Evolutionary conservation across 2,329 filamentous ascomycete genomes (phyloP).

Genomic region (Westerdykella aurantiaca): DNA sequence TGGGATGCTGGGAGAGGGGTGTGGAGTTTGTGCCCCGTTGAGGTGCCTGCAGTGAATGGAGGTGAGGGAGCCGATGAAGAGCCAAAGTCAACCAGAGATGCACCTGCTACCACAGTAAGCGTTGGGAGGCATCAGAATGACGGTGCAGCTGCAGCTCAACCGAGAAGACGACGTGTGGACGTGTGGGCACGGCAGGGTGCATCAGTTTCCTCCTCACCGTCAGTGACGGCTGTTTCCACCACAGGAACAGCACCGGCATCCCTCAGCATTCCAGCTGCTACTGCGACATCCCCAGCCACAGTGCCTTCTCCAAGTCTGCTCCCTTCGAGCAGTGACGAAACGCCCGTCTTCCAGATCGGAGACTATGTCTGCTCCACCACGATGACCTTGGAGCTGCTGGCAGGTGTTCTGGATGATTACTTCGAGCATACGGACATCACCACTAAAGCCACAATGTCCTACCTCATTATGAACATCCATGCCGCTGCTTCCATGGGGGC

Average conservation of each 20-base stretch:
- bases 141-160: too few relatives aligned
- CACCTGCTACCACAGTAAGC: neutral
- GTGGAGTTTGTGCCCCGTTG: conserved; percentile 59
- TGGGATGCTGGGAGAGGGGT: conserved; percentile 52
- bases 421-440: conserved; percentile 50
- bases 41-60: conserved; percentile 36
- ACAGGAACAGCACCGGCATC: too few relatives aligned
- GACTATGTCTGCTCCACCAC: conserved; percentile 49
- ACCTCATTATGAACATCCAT: conserved; percentile 56
- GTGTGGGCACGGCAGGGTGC: too few relatives aligned
- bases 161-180: too few relatives aligned
- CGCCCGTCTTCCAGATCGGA: conserved; percentile 45
- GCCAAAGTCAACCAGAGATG: neutral
- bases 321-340: conserved; percentile 13
- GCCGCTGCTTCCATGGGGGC: conserved; percentile 39
- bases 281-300: too few relatives aligned
- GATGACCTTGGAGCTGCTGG: conserved; percentile 48
- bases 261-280: too few relatives aligned
- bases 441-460: conserved; percentile 49
- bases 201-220: too few relatives aligned
- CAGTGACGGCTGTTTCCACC: too few relatives aligned
- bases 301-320: too few relatives aligned
- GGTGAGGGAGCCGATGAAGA: too few relatives aligned
- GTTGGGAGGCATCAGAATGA: too few relatives aligned
- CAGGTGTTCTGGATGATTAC: conserved; percentile 48